phyloP scores from a whole-genome alignment of 208 protist species.

The Leishmania tarentolae region DNA sequence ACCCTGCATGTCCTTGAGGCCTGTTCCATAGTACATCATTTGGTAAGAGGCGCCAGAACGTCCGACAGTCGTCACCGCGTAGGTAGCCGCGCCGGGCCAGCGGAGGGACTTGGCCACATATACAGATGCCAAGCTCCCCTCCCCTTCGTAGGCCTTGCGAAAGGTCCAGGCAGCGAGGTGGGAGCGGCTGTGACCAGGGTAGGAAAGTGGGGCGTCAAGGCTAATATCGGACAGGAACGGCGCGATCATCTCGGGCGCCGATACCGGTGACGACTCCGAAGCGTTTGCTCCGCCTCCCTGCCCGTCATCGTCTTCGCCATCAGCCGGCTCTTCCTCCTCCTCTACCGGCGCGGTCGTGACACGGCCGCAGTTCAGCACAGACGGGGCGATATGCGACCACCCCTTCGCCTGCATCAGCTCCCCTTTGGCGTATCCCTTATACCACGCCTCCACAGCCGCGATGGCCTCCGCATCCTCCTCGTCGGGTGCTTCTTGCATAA shows the following conservation, averaged over 20 bases:
- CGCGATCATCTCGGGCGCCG: slow-evolving; percentile 77
- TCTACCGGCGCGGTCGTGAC: slow-evolving; percentile 39
- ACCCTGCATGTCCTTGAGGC: slow-evolving; percentile 77
- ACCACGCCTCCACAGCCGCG: slow-evolving; percentile 69
- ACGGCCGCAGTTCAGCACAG: slow-evolving; percentile 74
- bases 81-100: slow-evolving; percentile 89
- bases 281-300: slow-evolving; percentile 18
- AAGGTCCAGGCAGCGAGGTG: slow-evolving; percentile 86
- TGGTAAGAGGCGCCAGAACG: slow-evolving; percentile 73
- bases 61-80: slow-evolving; percentile 67
- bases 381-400: slow-evolving; percentile 90
- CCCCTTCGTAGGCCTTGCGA: slow-evolving; percentile 79
- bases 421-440: slow-evolving; percentile 81
- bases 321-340: slow-evolving; percentile 32
- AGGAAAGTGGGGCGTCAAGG: slow-evolving; percentile 69
- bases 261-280: slow-evolving; percentile 22
- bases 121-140: slow-evolving; percentile 63
- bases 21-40: slow-evolving; percentile 87
- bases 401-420: slow-evolving; percentile 87
- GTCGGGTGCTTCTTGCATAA: slow-evolving; percentile 78
- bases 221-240: slow-evolving; percentile 84
- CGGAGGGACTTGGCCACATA: slow-evolving; percentile 81
- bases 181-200: slow-evolving; percentile 75
- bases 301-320: slow-evolving; percentile 23
- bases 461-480: slow-evolving; percentile 82